phyloP scores from a whole-genome alignment of 1,139 yeast species.

The Yamadazyma kanchanaburiensis region DNA sequence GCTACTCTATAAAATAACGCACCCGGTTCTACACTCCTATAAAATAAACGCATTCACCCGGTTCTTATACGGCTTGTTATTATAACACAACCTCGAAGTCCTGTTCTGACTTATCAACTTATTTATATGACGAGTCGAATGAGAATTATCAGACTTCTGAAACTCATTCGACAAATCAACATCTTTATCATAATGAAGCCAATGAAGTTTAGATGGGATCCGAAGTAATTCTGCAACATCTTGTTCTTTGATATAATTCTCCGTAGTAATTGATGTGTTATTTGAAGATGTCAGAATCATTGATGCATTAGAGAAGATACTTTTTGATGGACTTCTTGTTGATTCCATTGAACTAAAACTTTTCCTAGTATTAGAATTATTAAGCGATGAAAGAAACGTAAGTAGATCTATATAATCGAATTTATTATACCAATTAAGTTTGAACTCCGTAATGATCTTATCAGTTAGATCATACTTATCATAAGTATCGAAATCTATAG shows the following conservation, averaged over 20 bases:
- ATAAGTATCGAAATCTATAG: slow-evolving; percentile 7
- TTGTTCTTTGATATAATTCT: neutral
- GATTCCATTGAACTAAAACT: slow-evolving; percentile 6
- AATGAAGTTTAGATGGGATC: slow-evolving; percentile 12
- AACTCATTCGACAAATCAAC: slow-evolving; percentile 20
- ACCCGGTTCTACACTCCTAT: too few species aligned
- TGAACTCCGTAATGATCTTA: slow-evolving; percentile 23
- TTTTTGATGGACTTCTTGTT: slow-evolving; percentile 4
- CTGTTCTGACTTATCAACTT: slow-evolving; percentile 10
- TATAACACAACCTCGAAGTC: slow-evolving; percentile 26
- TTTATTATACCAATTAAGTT: slow-evolving; percentile 28
- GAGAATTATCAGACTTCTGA: slow-evolving; percentile 22
- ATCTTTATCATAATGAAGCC: slow-evolving; percentile 41
- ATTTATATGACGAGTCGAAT: slow-evolving; percentile 25
- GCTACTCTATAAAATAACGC: too few species aligned
- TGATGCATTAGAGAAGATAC: slow-evolving; percentile 4
- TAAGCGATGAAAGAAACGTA: slow-evolving; percentile 3
- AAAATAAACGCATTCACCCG: slow-evolving; percentile 28
- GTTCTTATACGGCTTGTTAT: slow-evolving; percentile 19
- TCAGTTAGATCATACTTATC: slow-evolving; percentile 15
- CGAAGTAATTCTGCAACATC: slow-evolving; percentile 2
- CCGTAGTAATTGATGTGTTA: neutral
- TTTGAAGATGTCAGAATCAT: slow-evolving; percentile 3
- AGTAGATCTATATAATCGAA: slow-evolving; percentile 22
- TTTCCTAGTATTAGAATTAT: slow-evolving; percentile 2